Evolutionary conservation across 805 yeast genomes (phyloP).

Genomic region (Metschnikowia hibisci): DNA sequence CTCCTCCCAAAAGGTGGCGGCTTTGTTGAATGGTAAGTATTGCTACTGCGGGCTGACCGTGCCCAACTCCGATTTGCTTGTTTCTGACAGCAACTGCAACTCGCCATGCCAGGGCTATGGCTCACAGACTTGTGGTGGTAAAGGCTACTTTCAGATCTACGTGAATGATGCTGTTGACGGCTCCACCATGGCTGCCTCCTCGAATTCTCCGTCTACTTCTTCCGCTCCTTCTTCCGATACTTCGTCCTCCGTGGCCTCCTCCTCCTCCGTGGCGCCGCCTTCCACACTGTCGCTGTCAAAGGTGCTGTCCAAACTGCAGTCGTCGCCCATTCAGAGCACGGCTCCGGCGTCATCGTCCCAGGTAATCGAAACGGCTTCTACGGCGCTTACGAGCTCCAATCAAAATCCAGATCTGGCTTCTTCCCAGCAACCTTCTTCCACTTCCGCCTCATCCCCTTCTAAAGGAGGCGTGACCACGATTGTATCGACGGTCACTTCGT

Average conservation of each 20-base stretch:
- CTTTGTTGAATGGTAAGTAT: slow-evolving; percentile 43
- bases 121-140: slow-evolving; percentile 53
- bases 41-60: slow-evolving; percentile 66
- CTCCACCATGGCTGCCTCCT: slow-evolving; percentile 12
- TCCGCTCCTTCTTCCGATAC: slow-evolving; percentile 15
- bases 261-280: slow-evolving; percentile 11
- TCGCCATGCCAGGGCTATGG: slow-evolving; percentile 60
- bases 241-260: slow-evolving; percentile 10
- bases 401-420: background rate
- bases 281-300: slow-evolving; percentile 8
- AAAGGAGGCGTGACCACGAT: slow-evolving; percentile 17
- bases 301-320: slow-evolving; percentile 4
- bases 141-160: slow-evolving; percentile 43
- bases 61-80: slow-evolving; percentile 23
- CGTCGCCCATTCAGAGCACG: slow-evolving; percentile 7
- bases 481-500: slow-evolving; percentile 19
- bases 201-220: slow-evolving; percentile 14
- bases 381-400: background rate
- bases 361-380: background rate
- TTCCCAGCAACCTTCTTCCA: background rate
- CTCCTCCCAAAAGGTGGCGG: slow-evolving; percentile 25
- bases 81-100: slow-evolving; percentile 18
- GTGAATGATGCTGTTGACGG: slow-evolving; percentile 29
- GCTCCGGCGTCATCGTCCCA: background rate
- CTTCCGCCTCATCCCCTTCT: slow-evolving; percentile 7